Evolutionary conservation across 2,329 filamentous ascomycete genomes (phyloP).

Genomic region (Xylariaceae sp.): DNA sequence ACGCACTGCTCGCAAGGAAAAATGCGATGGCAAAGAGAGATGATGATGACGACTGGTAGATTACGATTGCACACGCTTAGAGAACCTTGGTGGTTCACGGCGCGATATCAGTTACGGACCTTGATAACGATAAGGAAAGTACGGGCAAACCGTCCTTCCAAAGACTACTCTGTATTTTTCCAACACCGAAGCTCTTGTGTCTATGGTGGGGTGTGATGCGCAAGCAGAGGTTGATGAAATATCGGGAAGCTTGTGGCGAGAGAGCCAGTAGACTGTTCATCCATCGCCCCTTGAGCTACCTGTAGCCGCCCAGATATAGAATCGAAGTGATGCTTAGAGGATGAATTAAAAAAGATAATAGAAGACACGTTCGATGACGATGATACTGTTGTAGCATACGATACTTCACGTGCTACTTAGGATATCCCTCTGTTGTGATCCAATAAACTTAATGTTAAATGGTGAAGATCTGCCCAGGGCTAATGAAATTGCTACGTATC

Average conservation of each 20-base stretch:
- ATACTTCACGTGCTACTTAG: not conserved
- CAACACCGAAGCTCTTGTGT: not conserved
- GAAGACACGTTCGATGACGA: not conserved
- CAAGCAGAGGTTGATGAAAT: not conserved
- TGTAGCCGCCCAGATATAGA: slow-evolving; percentile 8
- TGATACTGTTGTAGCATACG: not conserved
- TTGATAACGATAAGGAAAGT: slow-evolving; percentile 9
- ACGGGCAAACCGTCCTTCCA: slow-evolving; percentile 7
- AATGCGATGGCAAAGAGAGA: slow-evolving; percentile 75
- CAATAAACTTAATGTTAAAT: not conserved
- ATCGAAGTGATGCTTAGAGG: slow-evolving; percentile 9
- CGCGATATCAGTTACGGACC: slow-evolving; percentile 5
- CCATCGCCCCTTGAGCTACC: not conserved
- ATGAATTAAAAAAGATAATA: slow-evolving; percentile 2
- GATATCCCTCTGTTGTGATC: not conserved
- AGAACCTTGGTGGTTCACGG: slow-evolving; percentile 6
- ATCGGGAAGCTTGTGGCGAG: not conserved
- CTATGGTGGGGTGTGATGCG: not conserved
- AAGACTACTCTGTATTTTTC: slow-evolving; percentile 3
- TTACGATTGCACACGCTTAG: slow-evolving; percentile 18
- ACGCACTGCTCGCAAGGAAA: slow-evolving; percentile 79
- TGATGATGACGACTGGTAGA: slow-evolving; percentile 73
- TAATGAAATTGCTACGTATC: slow-evolving; percentile 35
- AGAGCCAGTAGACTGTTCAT: not conserved
- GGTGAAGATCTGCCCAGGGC: not conserved